phyloP scores from a whole-genome alignment of 768 basidiomycete genomes.

The Crassisporium funariophilum region DNA sequence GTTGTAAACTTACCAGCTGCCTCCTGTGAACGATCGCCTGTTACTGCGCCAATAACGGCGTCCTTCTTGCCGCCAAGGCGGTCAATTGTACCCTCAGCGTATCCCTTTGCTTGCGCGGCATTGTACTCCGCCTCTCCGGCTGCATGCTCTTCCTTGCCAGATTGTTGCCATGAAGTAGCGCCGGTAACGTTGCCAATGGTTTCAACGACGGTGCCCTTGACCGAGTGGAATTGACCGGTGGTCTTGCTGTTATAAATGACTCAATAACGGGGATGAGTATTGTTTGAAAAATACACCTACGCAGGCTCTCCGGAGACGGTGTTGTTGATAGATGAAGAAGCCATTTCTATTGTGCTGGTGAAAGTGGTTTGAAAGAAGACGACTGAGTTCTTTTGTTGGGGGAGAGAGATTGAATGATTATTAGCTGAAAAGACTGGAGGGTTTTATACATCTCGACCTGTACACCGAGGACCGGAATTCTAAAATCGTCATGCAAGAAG shows the following conservation, averaged over 20 bases:
- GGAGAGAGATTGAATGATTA: too few species aligned
- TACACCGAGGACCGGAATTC: too few species aligned
- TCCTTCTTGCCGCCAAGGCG: conserved; percentile 51
- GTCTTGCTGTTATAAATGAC: conserved; percentile 45
- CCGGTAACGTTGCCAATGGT: conserved; percentile 51
- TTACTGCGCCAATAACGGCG: conserved; percentile 50
- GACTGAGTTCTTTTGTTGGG: too few species aligned
- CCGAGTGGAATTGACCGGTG: conserved; percentile 44
- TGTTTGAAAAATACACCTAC: too few species aligned
- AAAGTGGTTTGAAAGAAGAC: too few species aligned
- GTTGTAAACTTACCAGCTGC: conserved; percentile 34
- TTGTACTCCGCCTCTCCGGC: conserved; percentile 52
- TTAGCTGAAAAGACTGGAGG: too few species aligned
- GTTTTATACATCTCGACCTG: too few species aligned
- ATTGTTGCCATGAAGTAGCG: conserved; percentile 42
- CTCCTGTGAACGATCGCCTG: conserved; percentile 50
- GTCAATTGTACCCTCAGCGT: conserved; percentile 49
- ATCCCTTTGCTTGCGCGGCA: conserved; percentile 51
- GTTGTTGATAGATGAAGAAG: too few species aligned
- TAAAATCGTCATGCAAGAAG: too few species aligned
- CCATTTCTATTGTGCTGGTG: too few species aligned
- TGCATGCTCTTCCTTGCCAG: conserved; percentile 56
- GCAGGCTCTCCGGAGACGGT: too few species aligned
- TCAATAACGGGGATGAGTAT: too few species aligned
- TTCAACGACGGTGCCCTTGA: conserved; percentile 42